phyloP scores from a whole-genome alignment of 495 filamentous ascomycete genomes.

The Aspergillus sclerotiicarbonarius region DNA sequence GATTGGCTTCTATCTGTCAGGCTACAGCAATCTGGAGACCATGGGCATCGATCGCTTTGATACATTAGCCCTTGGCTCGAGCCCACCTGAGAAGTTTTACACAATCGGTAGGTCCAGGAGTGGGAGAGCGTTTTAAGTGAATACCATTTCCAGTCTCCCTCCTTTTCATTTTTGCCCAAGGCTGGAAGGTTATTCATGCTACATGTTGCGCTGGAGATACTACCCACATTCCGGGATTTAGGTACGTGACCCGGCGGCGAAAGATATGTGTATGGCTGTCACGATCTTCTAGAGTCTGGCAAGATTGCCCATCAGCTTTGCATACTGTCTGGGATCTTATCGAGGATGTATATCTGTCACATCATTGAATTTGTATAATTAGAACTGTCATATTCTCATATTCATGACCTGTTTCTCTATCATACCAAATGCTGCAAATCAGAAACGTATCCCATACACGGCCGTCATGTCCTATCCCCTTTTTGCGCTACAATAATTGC shows the following conservation, averaged over 20 bases:
- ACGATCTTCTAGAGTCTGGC: neutral
- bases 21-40: conserved; percentile 62
- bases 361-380: neutral
- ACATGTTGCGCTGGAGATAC: neutral
- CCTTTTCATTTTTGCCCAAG: conserved; percentile 4
- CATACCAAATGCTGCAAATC: neutral
- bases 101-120: conserved; percentile 36
- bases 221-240: neutral
- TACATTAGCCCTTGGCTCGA: conserved; percentile 55
- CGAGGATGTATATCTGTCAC: neutral
- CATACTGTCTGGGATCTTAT: neutral
- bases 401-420: neutral
- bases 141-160: neutral
- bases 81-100: conserved; percentile 34
- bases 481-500: too few relatives aligned
- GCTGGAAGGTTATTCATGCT: neutral
- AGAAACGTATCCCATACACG: too few relatives aligned
- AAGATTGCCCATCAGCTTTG: neutral
- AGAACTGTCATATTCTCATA: neutral
- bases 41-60: conserved; percentile 70
- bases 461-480: too few relatives aligned
- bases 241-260: neutral
- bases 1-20: conserved; percentile 85
- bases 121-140: conserved; percentile 31
- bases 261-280: neutral